Base-by-base conservation (phyloP, 805 yeast species). In the Starmerella floris region DNA sequence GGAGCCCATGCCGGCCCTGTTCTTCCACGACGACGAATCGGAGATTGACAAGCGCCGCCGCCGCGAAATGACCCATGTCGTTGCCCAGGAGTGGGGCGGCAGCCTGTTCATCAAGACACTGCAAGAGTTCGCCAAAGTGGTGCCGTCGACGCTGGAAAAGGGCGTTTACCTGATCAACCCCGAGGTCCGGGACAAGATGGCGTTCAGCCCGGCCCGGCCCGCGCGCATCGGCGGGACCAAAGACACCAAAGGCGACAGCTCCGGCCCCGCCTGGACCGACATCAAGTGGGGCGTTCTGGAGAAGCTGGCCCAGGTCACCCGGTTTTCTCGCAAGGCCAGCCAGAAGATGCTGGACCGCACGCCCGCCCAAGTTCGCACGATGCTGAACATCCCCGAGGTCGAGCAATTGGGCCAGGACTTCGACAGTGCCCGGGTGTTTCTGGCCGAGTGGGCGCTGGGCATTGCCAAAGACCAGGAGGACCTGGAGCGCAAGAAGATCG, bases 371-470 rank as follows among this genome's bases (percentile, higher is more conserved):
- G 66, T 79, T 21, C 73, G 72, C 51, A 72, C 72, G 40, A 60
- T 81, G 48, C 65, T 88, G 34, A 70, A 67, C 43, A 77, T 78
- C 49, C 91, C 95, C 0, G 94, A 83, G 53, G 94, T 88, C 11
- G 72, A 70, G 53, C 74, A 70, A 43, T 73, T 88, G 22, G 83
- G 91, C 45, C 82, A 83, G 49, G 97, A 88, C 49, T 91, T 87
- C 57, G 97, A 87, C 56, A 77, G 88, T 40, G 97, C 97, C 0
- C 72, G 87, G 41, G 80, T 85, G 3, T 88, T 84, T 59, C 66
- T 88, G 45, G 97, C 97, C 4, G 87, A 85, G 63, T 91, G 97
- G 97, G 96, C 97, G 0, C 71, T 83, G 52, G 83, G 83, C 23
- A 91, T 91, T 9, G 91, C 88, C 53, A 87, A 85, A 53, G 94